Conservation (phyloP, 305 asterid species). For the Fraxinus greggii region DNA sequence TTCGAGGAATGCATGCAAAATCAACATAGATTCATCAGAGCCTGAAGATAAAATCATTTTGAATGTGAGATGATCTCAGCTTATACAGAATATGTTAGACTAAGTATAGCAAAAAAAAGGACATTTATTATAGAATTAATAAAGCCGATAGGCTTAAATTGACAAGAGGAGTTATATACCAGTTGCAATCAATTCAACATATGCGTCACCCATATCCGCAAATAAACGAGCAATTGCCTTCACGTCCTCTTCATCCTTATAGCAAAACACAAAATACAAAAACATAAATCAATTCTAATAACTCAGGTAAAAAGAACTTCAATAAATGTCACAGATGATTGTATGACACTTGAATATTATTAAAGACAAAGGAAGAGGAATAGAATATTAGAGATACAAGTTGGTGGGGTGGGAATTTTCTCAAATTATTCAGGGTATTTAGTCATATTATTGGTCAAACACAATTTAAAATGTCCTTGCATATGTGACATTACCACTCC, state of each 20-base stretch:
- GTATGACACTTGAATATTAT: background rate
- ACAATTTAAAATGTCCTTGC: background rate
- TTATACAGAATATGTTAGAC: background rate
- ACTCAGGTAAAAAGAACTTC: constrained; percentile 9
- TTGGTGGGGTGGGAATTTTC: background rate
- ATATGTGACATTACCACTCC: constrained; percentile 1
- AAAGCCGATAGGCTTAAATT: constrained; percentile 23
- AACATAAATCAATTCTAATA: constrained; percentile 13
- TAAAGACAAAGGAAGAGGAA: background rate
- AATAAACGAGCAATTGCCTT: constrained; percentile 97
- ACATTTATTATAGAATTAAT: constrained; percentile 7
- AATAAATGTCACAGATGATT: constrained; percentile 10
- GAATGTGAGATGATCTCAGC: constrained; percentile 13
- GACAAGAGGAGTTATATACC: constrained; percentile 48
- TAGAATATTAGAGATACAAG: background rate
- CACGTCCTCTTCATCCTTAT: constrained; percentile 97
- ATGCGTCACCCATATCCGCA: constrained; percentile 99
- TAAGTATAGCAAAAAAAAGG: background rate
- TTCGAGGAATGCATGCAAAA: constrained; percentile 88
- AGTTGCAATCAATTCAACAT: constrained; percentile 92
- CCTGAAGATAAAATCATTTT: constrained; percentile 54
- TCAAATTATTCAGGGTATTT: background rate
- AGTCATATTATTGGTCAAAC: background rate
- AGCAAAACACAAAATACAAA: constrained; percentile 25
- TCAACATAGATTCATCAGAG: constrained; percentile 93